Evolutionary conservation across 106 monocot species (phyloP).

Genomic region (Chionographis japonica): DNA sequence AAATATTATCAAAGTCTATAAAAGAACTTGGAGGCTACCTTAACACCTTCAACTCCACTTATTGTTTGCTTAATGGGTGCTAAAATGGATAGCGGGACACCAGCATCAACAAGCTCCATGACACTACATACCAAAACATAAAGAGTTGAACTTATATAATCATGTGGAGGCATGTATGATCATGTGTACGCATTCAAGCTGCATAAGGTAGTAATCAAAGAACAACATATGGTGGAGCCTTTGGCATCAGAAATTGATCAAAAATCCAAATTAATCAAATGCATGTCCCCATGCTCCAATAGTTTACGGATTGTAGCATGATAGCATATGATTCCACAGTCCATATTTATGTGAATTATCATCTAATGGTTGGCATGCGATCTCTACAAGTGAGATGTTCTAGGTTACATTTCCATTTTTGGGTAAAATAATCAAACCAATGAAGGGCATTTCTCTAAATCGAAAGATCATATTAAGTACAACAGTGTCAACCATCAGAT

Average conservation of each 20-base stretch:
- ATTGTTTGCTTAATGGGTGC: constrained; percentile 72
- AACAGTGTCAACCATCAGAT: too few relatives aligned
- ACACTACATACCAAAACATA: constrained; percentile 37
- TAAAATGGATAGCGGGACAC: constrained; percentile 46
- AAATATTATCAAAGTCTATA: background rate
- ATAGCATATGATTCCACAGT: too few relatives aligned
- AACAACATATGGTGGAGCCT: background rate
- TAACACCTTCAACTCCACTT: constrained; percentile 73
- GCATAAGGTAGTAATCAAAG: background rate
- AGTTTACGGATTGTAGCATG: too few relatives aligned
- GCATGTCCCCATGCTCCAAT: background rate
- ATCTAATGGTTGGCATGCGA: too few relatives aligned
- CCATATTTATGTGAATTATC: too few relatives aligned
- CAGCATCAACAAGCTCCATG: constrained; percentile 90
- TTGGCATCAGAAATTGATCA: background rate
- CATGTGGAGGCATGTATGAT: too few relatives aligned
- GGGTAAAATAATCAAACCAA: too few relatives aligned
- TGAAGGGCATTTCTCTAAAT: too few relatives aligned
- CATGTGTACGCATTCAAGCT: background rate
- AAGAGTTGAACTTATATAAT: background rate
- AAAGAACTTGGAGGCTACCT: constrained; percentile 35
- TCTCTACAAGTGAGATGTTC: too few relatives aligned
- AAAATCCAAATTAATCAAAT: background rate
- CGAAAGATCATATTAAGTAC: too few relatives aligned
- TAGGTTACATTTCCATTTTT: too few relatives aligned